Base-by-base conservation (phyloP, 306 rosid species). In the Inga oerstediana region DNA sequence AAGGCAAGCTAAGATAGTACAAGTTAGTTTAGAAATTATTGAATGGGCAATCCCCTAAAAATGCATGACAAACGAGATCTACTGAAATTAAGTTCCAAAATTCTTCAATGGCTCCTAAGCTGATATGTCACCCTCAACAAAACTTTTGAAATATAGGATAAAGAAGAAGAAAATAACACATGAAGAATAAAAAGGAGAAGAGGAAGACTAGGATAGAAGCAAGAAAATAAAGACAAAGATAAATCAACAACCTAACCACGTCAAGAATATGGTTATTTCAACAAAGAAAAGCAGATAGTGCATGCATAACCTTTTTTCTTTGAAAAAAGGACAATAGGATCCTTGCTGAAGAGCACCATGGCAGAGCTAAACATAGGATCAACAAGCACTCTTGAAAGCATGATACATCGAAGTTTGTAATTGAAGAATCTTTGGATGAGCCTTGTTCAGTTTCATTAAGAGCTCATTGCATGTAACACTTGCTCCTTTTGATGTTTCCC, bases 371-470 rank as follows among this genome's bases (percentile, higher is more conserved):
- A 3, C 15, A 6, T 45, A 22, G 81, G 58, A 81, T 59, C 76
- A 22, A 61, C 70, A 76, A 48, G 82, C 24, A 8, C 66, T 89
- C 84, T 65, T 58, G 67, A 41, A 48, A 79, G 35, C 49, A 51
- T 44, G n/a, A 75, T 4, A 54, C 73, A 51, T 84, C 10, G 67
- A 85, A 82, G 61, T 86, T 75, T 62, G 67, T 61, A 88, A 78
- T 66, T 83, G 85, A 58, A 91, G 92, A 58, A 91, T 91, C 79
- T 85, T 86, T n/a, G 95, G 97, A 82, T 86, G 84, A 79, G 81
- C 75, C 51, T 81, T 83, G 64, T 85, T 80, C 39, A 96, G 89
- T 78, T 88, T 89, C 81, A 72, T 37, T 77, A 95, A 79, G 39
- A 91, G 81, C 76, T 90, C 91, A 44, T 82, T 37, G 76, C 93